phyloP scores from a whole-genome alignment of 148 eudicot genomes.

The Bassia scoparia region DNA sequence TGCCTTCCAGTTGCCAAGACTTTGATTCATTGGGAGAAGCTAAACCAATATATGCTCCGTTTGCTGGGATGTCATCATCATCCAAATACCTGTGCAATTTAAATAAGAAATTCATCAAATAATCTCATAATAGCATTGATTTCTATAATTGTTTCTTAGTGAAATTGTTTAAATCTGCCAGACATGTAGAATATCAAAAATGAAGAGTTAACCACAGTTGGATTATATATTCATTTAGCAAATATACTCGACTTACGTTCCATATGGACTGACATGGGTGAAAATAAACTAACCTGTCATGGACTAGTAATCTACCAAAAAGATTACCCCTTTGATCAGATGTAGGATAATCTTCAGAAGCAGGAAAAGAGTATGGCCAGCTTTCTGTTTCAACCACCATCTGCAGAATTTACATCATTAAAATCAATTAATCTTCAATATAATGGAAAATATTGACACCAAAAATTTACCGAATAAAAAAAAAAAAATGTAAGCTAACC shows the following conservation, averaged over 20 bases:
- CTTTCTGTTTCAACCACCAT: conserved; percentile 28
- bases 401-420: conserved; percentile 13
- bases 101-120: not conserved
- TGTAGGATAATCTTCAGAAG: conserved; percentile 32
- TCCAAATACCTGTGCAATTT: conserved; percentile 38
- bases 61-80: conserved; percentile 41
- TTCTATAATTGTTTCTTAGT: too few relatives aligned
- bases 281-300: conserved; percentile 27
- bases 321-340: conserved; percentile 32
- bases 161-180: too few relatives aligned
- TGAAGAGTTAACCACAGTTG: too few relatives aligned
- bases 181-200: too few relatives aligned
- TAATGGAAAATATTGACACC: not conserved
- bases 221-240: too few relatives aligned
- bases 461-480: not conserved
- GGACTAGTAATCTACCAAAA: conserved; percentile 29
- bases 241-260: too few relatives aligned
- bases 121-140: not conserved
- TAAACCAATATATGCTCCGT: conserved; percentile 57
- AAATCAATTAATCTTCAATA: too few relatives aligned
- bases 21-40: conserved; percentile 67
- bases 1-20: conserved; percentile 85
- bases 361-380: conserved; percentile 38
- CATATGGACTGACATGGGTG: not conserved
- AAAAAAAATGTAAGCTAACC: conserved; percentile 31